Base-by-base conservation (phyloP, 164 flowering plant genomes). In the Buxus sempervirens region DNA sequence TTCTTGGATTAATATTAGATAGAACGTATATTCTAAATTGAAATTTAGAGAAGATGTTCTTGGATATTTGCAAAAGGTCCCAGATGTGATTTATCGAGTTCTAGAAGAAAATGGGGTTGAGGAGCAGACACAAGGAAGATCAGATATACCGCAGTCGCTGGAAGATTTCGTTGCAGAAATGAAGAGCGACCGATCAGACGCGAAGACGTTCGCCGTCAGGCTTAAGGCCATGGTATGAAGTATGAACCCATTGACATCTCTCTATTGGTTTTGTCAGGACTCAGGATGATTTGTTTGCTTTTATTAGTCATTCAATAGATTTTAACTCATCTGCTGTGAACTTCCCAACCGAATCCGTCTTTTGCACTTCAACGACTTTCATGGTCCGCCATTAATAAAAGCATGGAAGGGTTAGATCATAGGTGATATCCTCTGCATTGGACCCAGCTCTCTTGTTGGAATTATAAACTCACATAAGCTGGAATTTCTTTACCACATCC, bases 171-270 rank as follows among this genome's bases (percentile, higher is more conserved):
- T 86, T 71, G 80, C 82, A 21, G 88, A 89, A 59, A 82, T 89
- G 72, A 89, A 75, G 68, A 79, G 73, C 24, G 75, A 59, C 71
- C 81, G 62, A 72, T 70, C 85, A 28, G 94, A 91, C 73, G 90
- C 90, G 38, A 83, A 65, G 66, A 77, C 87, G 48, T 95, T 95
- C 66, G 91, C 97, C 13, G 9, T 81, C 58, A 87, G 75, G 79
- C 97, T 95, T 23, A 86, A 85, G 78, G 83, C 90, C 14, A 87
- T 95, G 98, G 99, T 93, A 83, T 41, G 51, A 7, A 45, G n/a
- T n/a, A n/a, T n/a, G n/a, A n/a, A 14, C 23, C 38, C 32, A 24
- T 26, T 24, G 28, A 20, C 8, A 18, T 1, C 26, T 55, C 58
- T 22, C 1, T 55, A 21, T 55, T 21, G 18, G 16, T 21, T 58